These are phyloP conservation scores for Vitis hybrid DNA, from an alignment of 177 flowering plant genomes.

Conservation along the genomic window DNA sequence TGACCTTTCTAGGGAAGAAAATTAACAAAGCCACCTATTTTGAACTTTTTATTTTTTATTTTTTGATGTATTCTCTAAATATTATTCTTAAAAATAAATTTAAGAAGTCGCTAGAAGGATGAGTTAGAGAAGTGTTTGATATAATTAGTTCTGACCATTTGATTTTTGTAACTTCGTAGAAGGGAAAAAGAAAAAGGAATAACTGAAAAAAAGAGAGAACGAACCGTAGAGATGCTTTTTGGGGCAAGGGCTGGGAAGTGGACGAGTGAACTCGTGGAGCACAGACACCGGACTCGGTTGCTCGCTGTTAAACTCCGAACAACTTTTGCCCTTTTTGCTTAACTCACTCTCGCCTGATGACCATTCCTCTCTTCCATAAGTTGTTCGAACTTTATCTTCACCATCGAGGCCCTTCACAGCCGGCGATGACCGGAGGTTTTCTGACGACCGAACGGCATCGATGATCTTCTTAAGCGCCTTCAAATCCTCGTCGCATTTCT, in stretches of 20 bases:
- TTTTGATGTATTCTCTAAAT: no score
- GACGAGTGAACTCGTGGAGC: constrained; percentile 32
- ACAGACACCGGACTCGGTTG: constrained; percentile 70
- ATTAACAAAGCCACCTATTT: no score
- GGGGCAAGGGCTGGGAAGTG: neutral
- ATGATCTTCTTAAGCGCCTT: constrained; percentile 65
- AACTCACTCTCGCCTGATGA: neutral
- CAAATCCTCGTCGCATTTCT: constrained; percentile 80
- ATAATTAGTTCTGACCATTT: no score
- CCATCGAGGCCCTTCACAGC: neutral
- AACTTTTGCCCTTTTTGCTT: constrained; percentile 8
- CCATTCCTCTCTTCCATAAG: no score
- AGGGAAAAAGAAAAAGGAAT: neutral
- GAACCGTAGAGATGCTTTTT: neutral
- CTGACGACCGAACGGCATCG: constrained; percentile 37
- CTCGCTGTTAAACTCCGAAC: constrained; percentile 22
- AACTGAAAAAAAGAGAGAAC: neutral
- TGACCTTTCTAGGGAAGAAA: no score
- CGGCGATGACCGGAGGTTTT: constrained; percentile 13
- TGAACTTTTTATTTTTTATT: no score
- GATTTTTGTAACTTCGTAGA: no score
- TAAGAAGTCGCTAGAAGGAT: no score
- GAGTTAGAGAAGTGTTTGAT: no score
- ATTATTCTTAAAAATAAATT: no score
- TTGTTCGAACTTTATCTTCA: neutral